Evolutionary conservation across 2,329 filamentous ascomycete genomes (phyloP).

Genomic region (Botrytis elliptica): DNA sequence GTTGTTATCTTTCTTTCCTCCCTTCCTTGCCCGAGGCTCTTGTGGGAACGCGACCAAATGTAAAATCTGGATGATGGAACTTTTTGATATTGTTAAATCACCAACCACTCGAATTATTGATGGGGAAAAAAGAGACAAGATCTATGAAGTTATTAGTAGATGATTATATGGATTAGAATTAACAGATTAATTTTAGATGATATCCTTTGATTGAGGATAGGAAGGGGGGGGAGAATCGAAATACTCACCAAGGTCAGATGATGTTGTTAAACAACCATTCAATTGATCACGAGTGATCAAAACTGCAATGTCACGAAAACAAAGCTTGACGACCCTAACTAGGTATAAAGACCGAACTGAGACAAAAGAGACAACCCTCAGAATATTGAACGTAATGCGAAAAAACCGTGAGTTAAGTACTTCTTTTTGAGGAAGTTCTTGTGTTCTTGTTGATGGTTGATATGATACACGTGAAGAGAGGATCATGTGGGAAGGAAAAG

Average conservation of each 20-base stretch:
- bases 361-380: constrained; percentile 8
- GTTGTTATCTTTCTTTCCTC: neutral
- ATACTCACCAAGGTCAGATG: constrained; percentile 11
- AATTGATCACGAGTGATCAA: constrained; percentile 11
- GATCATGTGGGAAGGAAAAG: constrained; percentile 12
- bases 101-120: neutral
- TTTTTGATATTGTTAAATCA: constrained; percentile 3
- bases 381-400: neutral
- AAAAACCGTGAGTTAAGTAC: neutral
- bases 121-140: neutral
- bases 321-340: neutral
- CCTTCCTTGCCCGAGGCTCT: neutral
- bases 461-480: constrained; percentile 7
- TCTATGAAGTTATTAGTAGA: constrained; percentile 10
- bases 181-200: neutral
- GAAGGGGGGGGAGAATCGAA: neutral
- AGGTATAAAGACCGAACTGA: neutral
- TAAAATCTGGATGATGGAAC: neutral
- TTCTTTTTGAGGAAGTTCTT: neutral
- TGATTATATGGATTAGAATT: neutral
- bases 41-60: neutral
- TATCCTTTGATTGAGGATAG: neutral
- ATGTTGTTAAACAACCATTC: neutral
- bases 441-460: constrained; percentile 3
- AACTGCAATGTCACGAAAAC: constrained; percentile 10